phyloP scores from a whole-genome alignment of 305 asterid species.

The Fraxinus greggii region DNA sequence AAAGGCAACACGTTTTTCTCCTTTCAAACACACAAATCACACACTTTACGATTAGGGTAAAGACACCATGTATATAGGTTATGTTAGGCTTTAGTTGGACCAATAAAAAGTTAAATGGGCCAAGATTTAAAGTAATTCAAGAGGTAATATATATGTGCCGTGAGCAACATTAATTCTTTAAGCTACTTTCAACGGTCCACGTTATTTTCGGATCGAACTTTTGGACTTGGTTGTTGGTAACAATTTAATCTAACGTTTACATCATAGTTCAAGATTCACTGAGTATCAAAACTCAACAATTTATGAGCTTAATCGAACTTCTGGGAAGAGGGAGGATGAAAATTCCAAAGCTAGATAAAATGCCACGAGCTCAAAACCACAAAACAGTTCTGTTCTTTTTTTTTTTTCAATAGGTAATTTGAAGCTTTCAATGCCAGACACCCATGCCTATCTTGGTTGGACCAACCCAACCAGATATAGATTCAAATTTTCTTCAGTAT shows the following conservation, averaged over 20 bases:
- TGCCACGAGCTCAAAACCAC: not conserved
- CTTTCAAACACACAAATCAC: too few species aligned
- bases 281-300: not conserved
- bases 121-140: too few species aligned
- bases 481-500: not conserved
- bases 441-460: not conserved
- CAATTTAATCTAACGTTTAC: not conserved
- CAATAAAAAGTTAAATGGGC: too few species aligned
- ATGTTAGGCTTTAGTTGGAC: too few species aligned
- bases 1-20: too few species aligned
- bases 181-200: not conserved
- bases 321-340: not conserved
- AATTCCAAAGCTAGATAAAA: not conserved
- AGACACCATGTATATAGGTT: too few species aligned
- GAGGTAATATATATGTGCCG: too few species aligned
- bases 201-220: too few species aligned
- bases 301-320: not conserved
- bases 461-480: not conserved
- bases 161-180: too few species aligned
- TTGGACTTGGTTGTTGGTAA: not conserved
- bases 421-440: not conserved
- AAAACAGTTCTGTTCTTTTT: not conserved
- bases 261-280: not conserved
- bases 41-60: too few species aligned
- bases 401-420: not conserved